A percentile compares a stretch with the other conserved stretches of the same genome.
phyloP scores from a whole-genome alignment of 768 basidiomycete species.

The Tylopilus vinaceipallidus region DNA sequence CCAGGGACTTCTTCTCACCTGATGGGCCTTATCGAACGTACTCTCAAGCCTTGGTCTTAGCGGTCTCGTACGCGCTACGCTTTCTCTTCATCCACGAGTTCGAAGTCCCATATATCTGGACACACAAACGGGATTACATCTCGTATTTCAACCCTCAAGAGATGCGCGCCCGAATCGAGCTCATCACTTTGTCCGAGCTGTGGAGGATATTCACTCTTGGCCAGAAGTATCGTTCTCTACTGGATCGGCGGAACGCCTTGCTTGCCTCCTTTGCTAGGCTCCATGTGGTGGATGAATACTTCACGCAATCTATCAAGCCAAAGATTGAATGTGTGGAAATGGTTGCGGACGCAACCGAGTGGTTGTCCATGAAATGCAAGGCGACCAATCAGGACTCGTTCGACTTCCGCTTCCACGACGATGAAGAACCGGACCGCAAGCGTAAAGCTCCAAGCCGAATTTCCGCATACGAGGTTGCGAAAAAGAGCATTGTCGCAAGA shows the following conservation, averaged over 20 bases:
- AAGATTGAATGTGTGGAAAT: conserved; percentile 81
- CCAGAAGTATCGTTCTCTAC: conserved; percentile 83
- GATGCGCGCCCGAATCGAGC: conserved; percentile 58
- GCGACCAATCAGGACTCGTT: conserved; percentile 60
- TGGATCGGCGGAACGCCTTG: conserved; percentile 69
- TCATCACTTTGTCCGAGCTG: conserved; percentile 75
- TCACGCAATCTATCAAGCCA: conserved; percentile 63
- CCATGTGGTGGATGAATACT: conserved; percentile 70
- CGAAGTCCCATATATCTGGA: conserved; percentile 95
- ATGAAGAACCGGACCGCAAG: conserved; percentile 57
- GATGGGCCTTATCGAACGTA: conserved; percentile 60
- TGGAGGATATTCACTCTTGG: conserved; percentile 93
- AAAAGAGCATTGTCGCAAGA: conserved; percentile 72
- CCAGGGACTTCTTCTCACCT: conserved; percentile 66
- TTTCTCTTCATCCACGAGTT: conserved; percentile 85
- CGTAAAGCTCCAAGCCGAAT: conserved; percentile 82
- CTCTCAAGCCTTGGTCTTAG: conserved; percentile 66
- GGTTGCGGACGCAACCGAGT: conserved; percentile 88
- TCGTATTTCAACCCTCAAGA: conserved; percentile 73
- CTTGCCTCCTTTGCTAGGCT: conserved; percentile 65
- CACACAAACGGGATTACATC: conserved; percentile 89
- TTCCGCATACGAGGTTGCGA: conserved; percentile 81
- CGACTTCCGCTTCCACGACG: conserved; percentile 70
- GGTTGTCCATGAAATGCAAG: conserved; percentile 84
- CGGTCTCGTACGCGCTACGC: conserved; percentile 75